These are phyloP conservation scores for Melampsora larici-populina DNA, from an alignment of 1,284 basidiomycete species.

Conservation along the genomic window DNA sequence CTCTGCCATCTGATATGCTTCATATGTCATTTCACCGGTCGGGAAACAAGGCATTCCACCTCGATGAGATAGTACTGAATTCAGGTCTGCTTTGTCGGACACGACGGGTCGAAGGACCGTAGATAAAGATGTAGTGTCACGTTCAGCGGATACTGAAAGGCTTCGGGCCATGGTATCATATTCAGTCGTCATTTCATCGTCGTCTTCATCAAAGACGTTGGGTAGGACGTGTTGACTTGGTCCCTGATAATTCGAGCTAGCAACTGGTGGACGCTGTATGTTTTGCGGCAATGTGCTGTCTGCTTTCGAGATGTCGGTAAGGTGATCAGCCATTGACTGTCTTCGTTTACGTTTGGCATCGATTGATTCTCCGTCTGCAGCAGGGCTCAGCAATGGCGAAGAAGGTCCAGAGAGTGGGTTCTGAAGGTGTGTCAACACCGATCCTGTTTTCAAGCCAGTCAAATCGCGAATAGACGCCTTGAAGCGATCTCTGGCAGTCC, in stretches of 20 bases:
- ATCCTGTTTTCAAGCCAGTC: conserved; percentile 33
- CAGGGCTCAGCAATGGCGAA: conserved; percentile 24
- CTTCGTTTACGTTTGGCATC: conserved; percentile 30
- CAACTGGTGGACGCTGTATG: conserved; percentile 37
- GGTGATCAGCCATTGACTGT: conserved; percentile 42
- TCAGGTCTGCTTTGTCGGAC: conserved; percentile 32
- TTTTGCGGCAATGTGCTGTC: conserved; percentile 40
- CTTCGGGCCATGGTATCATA: conserved; percentile 41
- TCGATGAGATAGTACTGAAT: conserved; percentile 41
- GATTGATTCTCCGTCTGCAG: neutral
- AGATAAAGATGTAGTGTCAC: conserved; percentile 22
- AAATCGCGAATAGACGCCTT: conserved; percentile 35
- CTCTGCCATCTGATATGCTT: conserved; percentile 30
- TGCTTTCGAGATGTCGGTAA: conserved; percentile 33
- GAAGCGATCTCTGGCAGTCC: conserved; percentile 41
- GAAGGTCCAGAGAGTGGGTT: conserved; percentile 38
- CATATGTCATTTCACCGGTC: conserved; percentile 31
- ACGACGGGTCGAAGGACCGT: conserved; percentile 36
- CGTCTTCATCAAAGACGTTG: conserved; percentile 42
- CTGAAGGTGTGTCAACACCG: conserved; percentile 38
- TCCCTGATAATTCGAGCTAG: conserved; percentile 14
- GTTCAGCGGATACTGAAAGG: conserved; percentile 20
- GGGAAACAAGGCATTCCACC: conserved; percentile 23
- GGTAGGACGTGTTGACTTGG: conserved; percentile 7
- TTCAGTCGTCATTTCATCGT: conserved; percentile 19